Percentiles rank a stretch among this genome's conserved stretches.
These are phyloP conservation scores for Xylaria sp. DNA, from an alignment of 2,329 filamentous ascomycete genomes.

Conservation along the genomic window DNA sequence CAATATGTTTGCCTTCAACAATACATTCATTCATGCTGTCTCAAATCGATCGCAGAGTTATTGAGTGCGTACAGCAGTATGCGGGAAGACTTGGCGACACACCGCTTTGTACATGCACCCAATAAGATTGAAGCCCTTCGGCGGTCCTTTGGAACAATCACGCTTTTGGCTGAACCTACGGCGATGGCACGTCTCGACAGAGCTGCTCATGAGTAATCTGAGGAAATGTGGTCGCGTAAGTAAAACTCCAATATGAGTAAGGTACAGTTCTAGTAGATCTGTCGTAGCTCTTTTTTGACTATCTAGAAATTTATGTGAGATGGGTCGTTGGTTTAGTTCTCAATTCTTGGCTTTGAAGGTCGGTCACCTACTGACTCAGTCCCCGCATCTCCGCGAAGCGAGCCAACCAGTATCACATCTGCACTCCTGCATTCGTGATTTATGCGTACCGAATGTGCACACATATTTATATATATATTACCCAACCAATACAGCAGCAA, in stretches of 20 bases:
- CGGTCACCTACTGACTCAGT: conserved; percentile 24
- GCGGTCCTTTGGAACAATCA: background rate
- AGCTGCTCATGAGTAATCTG: background rate
- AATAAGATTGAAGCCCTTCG: background rate
- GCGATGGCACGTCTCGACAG: background rate
- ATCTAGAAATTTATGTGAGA: conserved; percentile 18
- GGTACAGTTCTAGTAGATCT: background rate
- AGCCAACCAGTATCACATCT: conserved; percentile 18
- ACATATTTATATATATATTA: conserved; percentile 22
- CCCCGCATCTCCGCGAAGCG: conserved; percentile 26
- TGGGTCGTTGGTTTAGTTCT: conserved; percentile 6
- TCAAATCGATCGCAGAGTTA: background rate
- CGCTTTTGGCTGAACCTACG: background rate
- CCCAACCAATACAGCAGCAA: conserved; percentile 23
- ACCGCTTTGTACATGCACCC: conserved; percentile 14
- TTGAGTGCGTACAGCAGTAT: background rate
- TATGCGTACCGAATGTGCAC: background rate
- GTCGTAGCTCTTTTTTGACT: background rate
- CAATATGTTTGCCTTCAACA: background rate
- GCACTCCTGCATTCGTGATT: conserved; percentile 1
- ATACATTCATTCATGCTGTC: background rate
- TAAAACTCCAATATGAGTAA: conserved; percentile 7
- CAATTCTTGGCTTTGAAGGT: conserved; percentile 5
- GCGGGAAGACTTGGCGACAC: conserved; percentile 13
- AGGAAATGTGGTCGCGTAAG: background rate